Conservation (phyloP, 139 green algal genomes). For the Volvox reticuliferus region DNA sequence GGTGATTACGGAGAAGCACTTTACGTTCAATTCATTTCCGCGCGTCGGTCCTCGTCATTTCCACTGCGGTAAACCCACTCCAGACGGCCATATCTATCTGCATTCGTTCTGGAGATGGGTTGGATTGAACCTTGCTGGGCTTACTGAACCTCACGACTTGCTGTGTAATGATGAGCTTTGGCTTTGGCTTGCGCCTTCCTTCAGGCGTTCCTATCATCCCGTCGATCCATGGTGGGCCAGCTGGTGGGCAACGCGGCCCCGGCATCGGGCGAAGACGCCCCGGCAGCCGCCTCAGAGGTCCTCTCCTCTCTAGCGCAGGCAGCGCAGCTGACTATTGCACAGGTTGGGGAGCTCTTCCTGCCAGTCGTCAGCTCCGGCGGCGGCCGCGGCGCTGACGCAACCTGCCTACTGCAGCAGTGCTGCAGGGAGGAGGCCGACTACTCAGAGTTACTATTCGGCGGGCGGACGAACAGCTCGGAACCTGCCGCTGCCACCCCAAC, state of each 20-base stretch:
- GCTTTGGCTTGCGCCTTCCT: neutral
- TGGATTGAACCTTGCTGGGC: too few species aligned
- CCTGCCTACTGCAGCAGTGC: slow-evolving; percentile 62
- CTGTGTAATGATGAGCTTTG: too few species aligned
- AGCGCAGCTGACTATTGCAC: slow-evolving; percentile 66
- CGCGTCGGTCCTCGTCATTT: too few species aligned
- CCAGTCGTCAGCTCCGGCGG: neutral
- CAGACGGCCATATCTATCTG: too few species aligned
- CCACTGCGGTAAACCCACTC: too few species aligned
- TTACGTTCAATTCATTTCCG: too few species aligned
- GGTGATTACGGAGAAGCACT: too few species aligned
- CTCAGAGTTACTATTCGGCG: slow-evolving; percentile 74
- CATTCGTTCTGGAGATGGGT: too few species aligned
- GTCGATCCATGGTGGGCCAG: neutral
- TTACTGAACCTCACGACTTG: too few species aligned
- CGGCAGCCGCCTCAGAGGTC: neutral
- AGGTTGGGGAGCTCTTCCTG: slow-evolving; percentile 87
- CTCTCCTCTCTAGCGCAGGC: slow-evolving; percentile 57
- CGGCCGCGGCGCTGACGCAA: slow-evolving; percentile 47
- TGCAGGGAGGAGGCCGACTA: slow-evolving; percentile 63
- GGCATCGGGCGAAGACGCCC: neutral
- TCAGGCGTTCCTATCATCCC: slow-evolving; percentile 30
- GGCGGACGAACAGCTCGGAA: neutral
- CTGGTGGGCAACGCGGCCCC: neutral
- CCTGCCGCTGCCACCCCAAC: neutral